Base-by-base conservation (phyloP, 768 basidiomycete species). In the Tricholoma matsutake region DNA sequence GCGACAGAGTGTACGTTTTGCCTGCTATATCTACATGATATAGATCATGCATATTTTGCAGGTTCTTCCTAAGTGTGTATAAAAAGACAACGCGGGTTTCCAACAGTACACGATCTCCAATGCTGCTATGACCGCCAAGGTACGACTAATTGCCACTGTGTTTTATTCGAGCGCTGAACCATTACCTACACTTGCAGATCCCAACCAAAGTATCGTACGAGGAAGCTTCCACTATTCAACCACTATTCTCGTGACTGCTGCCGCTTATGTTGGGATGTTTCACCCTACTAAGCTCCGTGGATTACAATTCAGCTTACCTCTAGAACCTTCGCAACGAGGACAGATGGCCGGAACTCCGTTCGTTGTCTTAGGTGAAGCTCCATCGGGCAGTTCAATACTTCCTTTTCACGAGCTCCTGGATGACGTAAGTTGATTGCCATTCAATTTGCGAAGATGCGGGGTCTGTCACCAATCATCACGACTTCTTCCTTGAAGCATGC, bases 1-100 rank as follows among this genome's bases (percentile, higher is more conserved):
- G 84, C 2, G 83, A 86, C 67, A 73, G 77, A 68, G 82, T 86
- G 82, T 83, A 71, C 65, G 80, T 66, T 2, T 3, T 11, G 35
- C 11, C 25, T 31, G 55, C 28, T 59, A 59, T 13, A 22, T 56
- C 3, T 16, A 22, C 25, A n/a, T 61, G 10, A 43, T 9, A 2
- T 22, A 29, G 16, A 54, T 56, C 10, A 13, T 10, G 9, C 5
- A 20, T 51, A 3, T n/a, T 25, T 11, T 34, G 22, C 20, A 64
- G 64, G 3, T 37, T 64, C 20, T 64, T 59, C 56, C 61, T 61
- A 52, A 53, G 60, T 8, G 10, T 41, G 3, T 68, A 43, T n/a
- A 51, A 25, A 51, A 1, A 56, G 60, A 57, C 6, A 39, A 41
- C 7, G 63, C 59, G 22, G 68, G 63, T 4, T 73, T 67, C 54